Evolutionary conservation across 306 rosid genomes (phyloP).

Genomic region (Trifolium repens): DNA sequence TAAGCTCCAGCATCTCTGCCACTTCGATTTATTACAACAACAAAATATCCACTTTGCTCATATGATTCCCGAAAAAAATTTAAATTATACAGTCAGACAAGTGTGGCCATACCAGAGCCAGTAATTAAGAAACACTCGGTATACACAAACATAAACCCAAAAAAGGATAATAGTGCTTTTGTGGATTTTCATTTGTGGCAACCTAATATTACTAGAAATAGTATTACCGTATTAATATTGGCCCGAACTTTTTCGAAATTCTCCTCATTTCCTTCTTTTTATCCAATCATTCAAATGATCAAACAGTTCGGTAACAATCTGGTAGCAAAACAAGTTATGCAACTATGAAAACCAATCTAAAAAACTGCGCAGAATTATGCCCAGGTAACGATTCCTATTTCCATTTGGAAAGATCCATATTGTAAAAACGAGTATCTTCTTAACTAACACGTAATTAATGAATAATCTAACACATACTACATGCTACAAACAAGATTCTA

Average conservation of each 20-base stretch:
- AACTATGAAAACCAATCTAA: not conserved
- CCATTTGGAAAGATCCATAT: slow-evolving; percentile 16
- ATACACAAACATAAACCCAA: not conserved
- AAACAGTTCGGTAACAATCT: slow-evolving; percentile 15
- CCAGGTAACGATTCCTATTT: not conserved
- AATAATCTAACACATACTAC: not conserved
- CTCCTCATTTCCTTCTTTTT: not conserved
- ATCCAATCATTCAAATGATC: slow-evolving; percentile 28
- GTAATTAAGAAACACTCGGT: not conserved
- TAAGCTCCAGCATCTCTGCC: not conserved
- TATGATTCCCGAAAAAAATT: not conserved
- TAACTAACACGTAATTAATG: not conserved
- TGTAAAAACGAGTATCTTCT: not conserved
- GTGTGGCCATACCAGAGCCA: not conserved
- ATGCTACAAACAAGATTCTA: slow-evolving; percentile 4
- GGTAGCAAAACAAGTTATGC: not conserved
- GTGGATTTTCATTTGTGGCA: not conserved
- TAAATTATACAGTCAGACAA: not conserved
- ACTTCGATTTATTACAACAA: not conserved
- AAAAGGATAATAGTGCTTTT: not conserved
- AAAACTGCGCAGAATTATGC: not conserved
- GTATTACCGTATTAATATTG: not conserved
- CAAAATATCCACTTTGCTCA: not conserved
- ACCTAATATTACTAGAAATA: slow-evolving; percentile 13
- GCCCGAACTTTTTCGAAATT: not conserved